These are phyloP conservation scores for Lichtheimia ornata DNA, from an alignment of 371 early-diverging fungal genomes.

Conservation along the genomic window DNA sequence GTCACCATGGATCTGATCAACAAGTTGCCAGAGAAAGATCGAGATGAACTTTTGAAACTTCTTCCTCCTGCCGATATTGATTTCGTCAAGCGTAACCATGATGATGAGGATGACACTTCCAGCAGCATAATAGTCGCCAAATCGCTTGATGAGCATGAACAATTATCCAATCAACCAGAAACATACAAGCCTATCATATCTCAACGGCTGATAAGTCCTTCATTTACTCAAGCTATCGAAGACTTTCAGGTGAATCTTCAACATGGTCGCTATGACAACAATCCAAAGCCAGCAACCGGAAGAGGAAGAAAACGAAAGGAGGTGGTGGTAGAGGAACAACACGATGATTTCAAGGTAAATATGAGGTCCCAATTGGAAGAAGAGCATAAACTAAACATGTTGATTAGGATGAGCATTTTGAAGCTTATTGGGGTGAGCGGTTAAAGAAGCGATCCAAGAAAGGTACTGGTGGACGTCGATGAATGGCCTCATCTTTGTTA, in stretches of 20 bases:
- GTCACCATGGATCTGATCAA: neutral
- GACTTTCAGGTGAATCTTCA: neutral
- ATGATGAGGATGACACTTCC: neutral
- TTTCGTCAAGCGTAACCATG: neutral
- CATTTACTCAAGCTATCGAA: neutral
- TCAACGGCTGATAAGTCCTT: neutral
- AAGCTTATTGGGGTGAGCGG: slow-evolving; percentile 1
- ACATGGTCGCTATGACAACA: neutral
- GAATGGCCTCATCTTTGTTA: too few species aligned
- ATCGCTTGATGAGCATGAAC: neutral
- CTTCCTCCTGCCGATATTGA: neutral
- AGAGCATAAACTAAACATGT: neutral
- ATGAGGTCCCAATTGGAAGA: neutral
- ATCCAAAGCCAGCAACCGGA: neutral
- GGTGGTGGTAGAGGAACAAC: neutral
- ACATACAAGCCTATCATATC: neutral
- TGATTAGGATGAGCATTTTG: slow-evolving; percentile 1
- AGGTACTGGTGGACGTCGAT: too few species aligned
- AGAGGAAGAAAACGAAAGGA: slow-evolving; percentile 1
- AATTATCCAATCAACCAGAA: neutral
- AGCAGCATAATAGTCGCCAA: neutral
- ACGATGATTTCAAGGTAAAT: neutral
- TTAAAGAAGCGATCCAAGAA: neutral
- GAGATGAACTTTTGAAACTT: neutral
- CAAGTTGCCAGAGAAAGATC: neutral